Evolutionary conservation across 805 yeast species (phyloP).

Genomic region (Metschnikowia santaceciliae): DNA sequence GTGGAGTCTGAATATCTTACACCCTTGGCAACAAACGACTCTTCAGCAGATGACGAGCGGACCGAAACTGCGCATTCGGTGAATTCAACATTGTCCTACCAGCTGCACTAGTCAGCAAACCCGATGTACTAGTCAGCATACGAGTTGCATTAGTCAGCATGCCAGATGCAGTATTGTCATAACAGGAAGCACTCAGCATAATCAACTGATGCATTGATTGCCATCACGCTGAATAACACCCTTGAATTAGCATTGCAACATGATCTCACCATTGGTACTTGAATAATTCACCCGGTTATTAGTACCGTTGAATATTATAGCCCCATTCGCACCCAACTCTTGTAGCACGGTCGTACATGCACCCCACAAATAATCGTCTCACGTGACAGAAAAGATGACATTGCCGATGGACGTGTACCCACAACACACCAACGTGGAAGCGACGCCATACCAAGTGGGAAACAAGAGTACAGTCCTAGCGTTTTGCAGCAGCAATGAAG

Average conservation of each 20-base stretch:
- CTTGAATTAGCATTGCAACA: too few relatives aligned
- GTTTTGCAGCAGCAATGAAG: background rate
- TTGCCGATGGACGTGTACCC: constrained; percentile 1
- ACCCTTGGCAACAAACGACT: background rate
- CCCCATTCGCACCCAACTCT: background rate
- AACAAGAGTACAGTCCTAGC: background rate
- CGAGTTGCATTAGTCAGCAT: too few relatives aligned
- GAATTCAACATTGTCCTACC: background rate
- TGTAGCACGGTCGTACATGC: background rate
- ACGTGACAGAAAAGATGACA: constrained; percentile 1
- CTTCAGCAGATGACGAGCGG: background rate
- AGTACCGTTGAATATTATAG: background rate
- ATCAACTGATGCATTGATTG: too few relatives aligned
- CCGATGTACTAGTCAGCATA: too few relatives aligned
- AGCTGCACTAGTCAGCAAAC: background rate
- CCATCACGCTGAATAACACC: too few relatives aligned
- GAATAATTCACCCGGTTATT: too few relatives aligned
- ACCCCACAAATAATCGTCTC: constrained; percentile 1
- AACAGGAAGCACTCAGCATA: too few relatives aligned
- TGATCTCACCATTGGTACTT: too few relatives aligned
- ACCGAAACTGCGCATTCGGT: background rate
- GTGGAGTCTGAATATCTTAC: constrained; percentile 4
- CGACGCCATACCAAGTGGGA: background rate
- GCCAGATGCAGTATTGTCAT: too few relatives aligned
- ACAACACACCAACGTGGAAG: background rate